Evolutionary conservation across 371 early-diverging fungal species (phyloP), one percentile per base, ranked within the genome.

Genomic region (Mucor circinelloides): DNA sequence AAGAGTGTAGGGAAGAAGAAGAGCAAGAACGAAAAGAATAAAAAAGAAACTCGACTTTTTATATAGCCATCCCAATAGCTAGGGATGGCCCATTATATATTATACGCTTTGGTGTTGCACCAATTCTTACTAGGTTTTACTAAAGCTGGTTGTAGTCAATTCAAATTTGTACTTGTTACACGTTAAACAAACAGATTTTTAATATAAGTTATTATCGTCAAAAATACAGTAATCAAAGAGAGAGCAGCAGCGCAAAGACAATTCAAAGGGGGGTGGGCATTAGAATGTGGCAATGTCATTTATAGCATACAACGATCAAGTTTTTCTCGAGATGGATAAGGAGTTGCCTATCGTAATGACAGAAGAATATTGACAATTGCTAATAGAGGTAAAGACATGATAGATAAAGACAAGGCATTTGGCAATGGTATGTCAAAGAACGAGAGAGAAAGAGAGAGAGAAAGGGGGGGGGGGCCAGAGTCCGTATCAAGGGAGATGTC

Each of bases 91-190:
- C 50, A 23, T 25, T 50, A 25, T 50, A 23, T 50, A 12, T 7
- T 50, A 50, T 19, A 10, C 21, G 21, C 23, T 19, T 50, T 50
- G 23, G 23, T 23, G 50, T 50, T 50, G 50, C 25, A 50, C 50
- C 25, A 23, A 50, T 50, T 50, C 50, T 23, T 50, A 50, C 50
- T 50, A 50, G 50, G 13, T 50, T 50, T 50, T 50, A 50, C 50
- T 25, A 50, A 50, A 50, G 50, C 23, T 50, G 50, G 50, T 13
- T 50, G 50, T 50, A 50, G 25, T 50, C 50, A 50, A 8, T 50
- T 50, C 50, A 50, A 50, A 50, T 50, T 50, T 50, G 50, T 50
- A 25, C 50, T 50, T 50, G 50, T 50, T 50, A 50, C 50, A 50
- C 50, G 50, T 25, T 50, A 50, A 50, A 48, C 9, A 50, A 50